Conservation (phyloP, 768 basidiomycete genomes). For the Leccinum uliginosum region DNA sequence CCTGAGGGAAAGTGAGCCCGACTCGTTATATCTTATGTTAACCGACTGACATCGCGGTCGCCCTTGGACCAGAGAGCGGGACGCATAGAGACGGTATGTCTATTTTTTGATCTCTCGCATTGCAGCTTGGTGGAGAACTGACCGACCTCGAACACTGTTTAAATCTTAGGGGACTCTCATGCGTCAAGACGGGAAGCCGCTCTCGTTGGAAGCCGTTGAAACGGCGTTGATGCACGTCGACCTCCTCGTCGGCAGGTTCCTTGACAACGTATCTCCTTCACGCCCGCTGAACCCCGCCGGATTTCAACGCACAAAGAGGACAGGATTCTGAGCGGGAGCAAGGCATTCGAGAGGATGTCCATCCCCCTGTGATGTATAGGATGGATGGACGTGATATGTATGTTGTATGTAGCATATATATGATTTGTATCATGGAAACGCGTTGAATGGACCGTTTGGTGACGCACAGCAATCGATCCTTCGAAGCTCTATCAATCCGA, state of each 20-base stretch:
- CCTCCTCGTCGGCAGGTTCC: conserved; percentile 28
- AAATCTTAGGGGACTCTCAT: conserved; percentile 22
- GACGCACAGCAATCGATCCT: no score
- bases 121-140: no score
- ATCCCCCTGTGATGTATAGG: conserved; percentile 17
- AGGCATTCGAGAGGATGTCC: conserved; percentile 10
- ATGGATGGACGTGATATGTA: background rate
- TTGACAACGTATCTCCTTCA: conserved; percentile 14
- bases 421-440: no score
- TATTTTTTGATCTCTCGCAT: no score
- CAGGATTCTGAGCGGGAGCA: conserved; percentile 6
- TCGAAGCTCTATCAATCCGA: no score
- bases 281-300: conserved; percentile 17
- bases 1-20: conserved; percentile 20
- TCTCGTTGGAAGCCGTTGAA: conserved; percentile 25
- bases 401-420: background rate
- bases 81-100: conserved; percentile 23
- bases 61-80: conserved; percentile 19
- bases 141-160: background rate
- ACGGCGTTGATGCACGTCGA: conserved; percentile 33
- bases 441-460: no score
- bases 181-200: conserved; percentile 21
- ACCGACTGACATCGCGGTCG: background rate
- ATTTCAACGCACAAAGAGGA: conserved; percentile 22
- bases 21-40: background rate